These are phyloP conservation scores for Nicotiana paniculata DNA, from an alignment of 257 asterid genomes.

Conservation along the genomic window DNA sequence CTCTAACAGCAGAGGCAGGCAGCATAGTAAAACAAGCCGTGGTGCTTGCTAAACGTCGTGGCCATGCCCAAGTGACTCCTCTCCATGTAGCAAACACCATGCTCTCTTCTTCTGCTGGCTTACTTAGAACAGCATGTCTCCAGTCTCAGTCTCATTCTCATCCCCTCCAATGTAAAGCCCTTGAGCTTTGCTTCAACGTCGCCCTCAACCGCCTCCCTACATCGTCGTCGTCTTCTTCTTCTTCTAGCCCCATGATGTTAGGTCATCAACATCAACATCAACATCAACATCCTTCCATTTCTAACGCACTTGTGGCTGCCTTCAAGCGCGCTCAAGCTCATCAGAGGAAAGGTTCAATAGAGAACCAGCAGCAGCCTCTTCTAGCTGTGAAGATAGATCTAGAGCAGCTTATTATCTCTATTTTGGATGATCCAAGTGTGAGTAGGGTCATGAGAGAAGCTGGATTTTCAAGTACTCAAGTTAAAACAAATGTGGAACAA, in stretches of 20 bases:
- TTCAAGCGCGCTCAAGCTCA: constrained; percentile 93
- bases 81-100: constrained; percentile 80
- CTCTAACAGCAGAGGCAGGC: constrained; percentile 52
- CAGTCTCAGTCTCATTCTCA: constrained; percentile 57
- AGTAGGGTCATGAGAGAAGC: constrained; percentile 94
- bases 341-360: constrained; percentile 70
- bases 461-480: constrained; percentile 77
- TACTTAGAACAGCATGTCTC: constrained; percentile 57
- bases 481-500: constrained; percentile 63
- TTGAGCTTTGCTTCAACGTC: constrained; percentile 93
- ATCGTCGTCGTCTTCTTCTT: constrained; percentile 22
- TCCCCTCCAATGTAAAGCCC: constrained; percentile 87
- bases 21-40: constrained; percentile 57
- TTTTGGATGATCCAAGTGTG: constrained; percentile 85
- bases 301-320: constrained; percentile 89
- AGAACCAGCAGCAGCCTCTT: constrained; percentile 57
- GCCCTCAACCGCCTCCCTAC: constrained; percentile 87
- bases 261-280: constrained; percentile 13
- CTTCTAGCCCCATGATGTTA: constrained; percentile 35
- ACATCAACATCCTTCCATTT: constrained; percentile 41
- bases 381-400: constrained; percentile 64
- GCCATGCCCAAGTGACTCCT: constrained; percentile 92
- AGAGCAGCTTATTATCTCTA: constrained; percentile 76
- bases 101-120: constrained; percentile 50
- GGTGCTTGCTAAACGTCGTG: constrained; percentile 62